phyloP scores from a whole-genome alignment of 2,329 filamentous ascomycete species.

The Sporothrix euskadiensis region DNA sequence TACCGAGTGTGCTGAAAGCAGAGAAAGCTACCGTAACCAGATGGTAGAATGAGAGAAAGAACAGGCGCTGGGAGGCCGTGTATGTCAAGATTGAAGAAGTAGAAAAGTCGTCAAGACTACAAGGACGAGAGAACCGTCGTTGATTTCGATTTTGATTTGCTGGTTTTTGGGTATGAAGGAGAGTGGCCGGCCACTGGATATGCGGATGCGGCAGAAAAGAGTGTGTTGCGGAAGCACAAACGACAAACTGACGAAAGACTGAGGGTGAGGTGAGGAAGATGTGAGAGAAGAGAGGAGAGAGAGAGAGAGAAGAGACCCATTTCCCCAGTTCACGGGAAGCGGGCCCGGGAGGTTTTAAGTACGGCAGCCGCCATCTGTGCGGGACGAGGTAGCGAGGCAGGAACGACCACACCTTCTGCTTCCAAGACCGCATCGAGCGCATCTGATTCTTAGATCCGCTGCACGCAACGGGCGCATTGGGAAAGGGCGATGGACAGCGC shows the following conservation, averaged over 20 bases:
- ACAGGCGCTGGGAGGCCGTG: conserved; percentile 21
- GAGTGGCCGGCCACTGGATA: conserved; percentile 28
- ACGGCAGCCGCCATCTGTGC: conserved; percentile 12
- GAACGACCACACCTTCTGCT: not conserved
- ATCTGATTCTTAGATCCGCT: not conserved
- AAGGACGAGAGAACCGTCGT: conserved; percentile 5
- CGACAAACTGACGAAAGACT: conserved; percentile 1
- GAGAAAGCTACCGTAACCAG: conserved; percentile 24
- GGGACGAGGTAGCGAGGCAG: not conserved
- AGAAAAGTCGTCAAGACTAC: conserved; percentile 11
- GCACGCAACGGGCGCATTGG: not conserved
- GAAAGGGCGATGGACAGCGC: not conserved
- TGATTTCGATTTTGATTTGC: conserved; percentile 1
- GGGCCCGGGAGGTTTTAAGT: not conserved
- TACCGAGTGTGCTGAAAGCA: not conserved
- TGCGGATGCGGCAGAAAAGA: conserved; percentile 13
- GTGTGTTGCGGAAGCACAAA: conserved; percentile 8
- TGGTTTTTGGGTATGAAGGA: conserved; percentile 14
- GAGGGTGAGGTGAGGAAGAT: conserved; percentile 21
- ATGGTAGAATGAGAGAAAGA: conserved; percentile 15
- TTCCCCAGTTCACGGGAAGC: conserved; percentile 14
- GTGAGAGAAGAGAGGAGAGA: not conserved
- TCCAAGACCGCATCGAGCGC: not conserved
- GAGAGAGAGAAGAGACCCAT: conserved; percentile 9
- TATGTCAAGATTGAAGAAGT: not conserved